Evolutionary conservation across 2,329 filamentous ascomycete species (phyloP), one percentile per base, ranked within the genome.

Genomic region (Penicillium sp.): DNA sequence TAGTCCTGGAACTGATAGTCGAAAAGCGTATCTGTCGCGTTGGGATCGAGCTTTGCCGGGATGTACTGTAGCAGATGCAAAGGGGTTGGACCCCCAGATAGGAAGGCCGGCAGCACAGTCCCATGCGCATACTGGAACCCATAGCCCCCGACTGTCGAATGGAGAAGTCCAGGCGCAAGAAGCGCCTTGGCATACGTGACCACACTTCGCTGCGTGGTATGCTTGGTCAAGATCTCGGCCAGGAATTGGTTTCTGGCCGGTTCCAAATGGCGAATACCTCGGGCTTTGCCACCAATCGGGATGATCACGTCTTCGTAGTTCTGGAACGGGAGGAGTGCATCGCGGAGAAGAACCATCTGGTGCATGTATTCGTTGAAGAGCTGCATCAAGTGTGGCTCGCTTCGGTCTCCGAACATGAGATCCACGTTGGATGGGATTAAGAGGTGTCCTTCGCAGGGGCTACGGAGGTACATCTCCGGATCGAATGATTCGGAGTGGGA

Each of bases 321-420:
- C 28, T 41, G 29, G 13, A 56, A 56, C 0, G 53, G 53, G 1
- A 56, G 32, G 6, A 54, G 43, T 1, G 49, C 39, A 25, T 56
- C 53, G 1, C 53, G 51, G 1, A 56, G 42, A 2, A 56, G 34
- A 2, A 54, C 45, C 53, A 56, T 56, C 19, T 56, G 51, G 20
- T 54, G 53, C 47, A 56, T 51, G 15, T 56, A 54, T 20, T 56
- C 53, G 23, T 53, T 54, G 28, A 50, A 50, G 5, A 56, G 39
- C 27, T 56, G 53, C 53, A 56, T 54, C 6, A 54, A 44, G 26
- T 51, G 51, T 1, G 53, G 43, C 18, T 46, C 33, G n/a, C 43
- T 45, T 19, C 49, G 47, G 7, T 36, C 36, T 3, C 51, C 45
- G 20, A 54, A 56, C 49, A 56, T 50, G 0, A 56, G 35, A 17